Evolutionary conservation across 768 basidiomycete genomes (phyloP).

Genomic region (Daedaleopsis nitida): DNA sequence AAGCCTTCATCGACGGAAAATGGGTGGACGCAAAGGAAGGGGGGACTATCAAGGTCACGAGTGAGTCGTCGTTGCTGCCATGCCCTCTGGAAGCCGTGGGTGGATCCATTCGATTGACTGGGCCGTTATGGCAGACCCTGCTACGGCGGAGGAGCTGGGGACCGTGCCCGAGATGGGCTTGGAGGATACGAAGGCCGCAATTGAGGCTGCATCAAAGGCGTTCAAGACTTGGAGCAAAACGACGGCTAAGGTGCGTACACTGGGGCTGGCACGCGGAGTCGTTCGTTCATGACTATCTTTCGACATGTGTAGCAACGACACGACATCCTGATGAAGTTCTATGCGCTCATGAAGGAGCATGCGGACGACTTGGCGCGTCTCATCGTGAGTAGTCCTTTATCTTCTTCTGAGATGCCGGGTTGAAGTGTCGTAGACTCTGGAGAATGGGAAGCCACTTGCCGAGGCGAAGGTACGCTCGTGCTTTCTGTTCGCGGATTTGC

Average conservation of each 20-base stretch:
- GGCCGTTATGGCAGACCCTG: conserved; percentile 64
- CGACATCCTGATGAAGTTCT: conserved; percentile 81
- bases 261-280: not conserved
- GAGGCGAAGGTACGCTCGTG: conserved; percentile 67
- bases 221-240: conserved; percentile 88
- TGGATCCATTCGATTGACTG: not conserved
- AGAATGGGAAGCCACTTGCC: conserved; percentile 90
- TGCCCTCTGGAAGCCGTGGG: not conserved
- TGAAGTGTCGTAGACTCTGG: conserved; percentile 63
- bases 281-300: not conserved
- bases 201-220: conserved; percentile 76
- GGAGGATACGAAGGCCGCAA: conserved; percentile 81
- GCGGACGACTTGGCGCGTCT: conserved; percentile 85
- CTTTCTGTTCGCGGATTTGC: not conserved
- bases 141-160: conserved; percentile 81
- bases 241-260: conserved; percentile 71
- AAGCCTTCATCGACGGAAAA: conserved; percentile 82
- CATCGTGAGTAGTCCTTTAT: conserved; percentile 55
- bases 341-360: conserved; percentile 77
- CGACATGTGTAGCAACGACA: conserved; percentile 62
- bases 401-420: not conserved
- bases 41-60: conserved; percentile 71
- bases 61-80: conserved; percentile 45
- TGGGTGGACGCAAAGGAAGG: conserved; percentile 83
- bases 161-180: conserved; percentile 89